Conservation (phyloP, 2,329 filamentous ascomycete species). For the Xylariomycetidae sp. region DNA sequence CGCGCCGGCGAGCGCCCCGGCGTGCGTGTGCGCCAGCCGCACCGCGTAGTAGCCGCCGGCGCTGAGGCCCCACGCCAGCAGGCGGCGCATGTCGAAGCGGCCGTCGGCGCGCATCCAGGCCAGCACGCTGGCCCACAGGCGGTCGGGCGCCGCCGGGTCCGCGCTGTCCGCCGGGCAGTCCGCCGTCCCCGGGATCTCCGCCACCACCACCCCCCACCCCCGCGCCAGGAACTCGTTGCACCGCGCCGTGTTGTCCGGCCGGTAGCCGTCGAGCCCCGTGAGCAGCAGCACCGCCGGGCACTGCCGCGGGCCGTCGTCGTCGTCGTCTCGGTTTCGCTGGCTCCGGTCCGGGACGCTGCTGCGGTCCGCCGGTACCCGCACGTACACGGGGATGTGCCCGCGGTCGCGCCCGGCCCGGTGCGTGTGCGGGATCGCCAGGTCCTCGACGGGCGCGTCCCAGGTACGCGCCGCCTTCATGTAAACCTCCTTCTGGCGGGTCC, state of each 20-base stretch:
- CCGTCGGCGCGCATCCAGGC: conserved; percentile 46
- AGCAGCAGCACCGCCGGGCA: conserved; percentile 49
- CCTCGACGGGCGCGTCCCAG: conserved; percentile 54
- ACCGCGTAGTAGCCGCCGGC: conserved; percentile 64
- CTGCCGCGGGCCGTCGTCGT: conserved; percentile 10
- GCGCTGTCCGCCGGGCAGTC: conserved; percentile 59
- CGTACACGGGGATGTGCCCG: conserved; percentile 54
- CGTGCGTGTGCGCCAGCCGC: conserved; percentile 63
- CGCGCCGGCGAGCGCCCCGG: conserved; percentile 42
- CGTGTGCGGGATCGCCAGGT: conserved; percentile 56
- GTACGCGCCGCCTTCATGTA: conserved; percentile 50
- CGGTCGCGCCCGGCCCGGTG: conserved; percentile 46
- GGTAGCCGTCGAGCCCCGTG: conserved; percentile 57
- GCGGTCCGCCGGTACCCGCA: conserved; percentile 48
- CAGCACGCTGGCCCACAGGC: conserved; percentile 56
- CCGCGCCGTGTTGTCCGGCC: conserved; percentile 56
- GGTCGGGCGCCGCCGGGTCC: conserved; percentile 54
- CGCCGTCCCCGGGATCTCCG: conserved; percentile 61
- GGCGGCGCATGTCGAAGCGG: conserved; percentile 47
- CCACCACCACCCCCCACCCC: conserved; percentile 57
- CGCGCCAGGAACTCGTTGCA: conserved; percentile 55
- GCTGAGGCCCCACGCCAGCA: conserved; percentile 60
- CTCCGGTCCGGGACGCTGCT: no score
- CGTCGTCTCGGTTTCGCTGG: not conserved
- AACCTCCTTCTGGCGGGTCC: conserved; percentile 57